Base-by-base conservation (phyloP, 2,329 filamentous ascomycete species). In the Coccinonectria pachysandricola region DNA sequence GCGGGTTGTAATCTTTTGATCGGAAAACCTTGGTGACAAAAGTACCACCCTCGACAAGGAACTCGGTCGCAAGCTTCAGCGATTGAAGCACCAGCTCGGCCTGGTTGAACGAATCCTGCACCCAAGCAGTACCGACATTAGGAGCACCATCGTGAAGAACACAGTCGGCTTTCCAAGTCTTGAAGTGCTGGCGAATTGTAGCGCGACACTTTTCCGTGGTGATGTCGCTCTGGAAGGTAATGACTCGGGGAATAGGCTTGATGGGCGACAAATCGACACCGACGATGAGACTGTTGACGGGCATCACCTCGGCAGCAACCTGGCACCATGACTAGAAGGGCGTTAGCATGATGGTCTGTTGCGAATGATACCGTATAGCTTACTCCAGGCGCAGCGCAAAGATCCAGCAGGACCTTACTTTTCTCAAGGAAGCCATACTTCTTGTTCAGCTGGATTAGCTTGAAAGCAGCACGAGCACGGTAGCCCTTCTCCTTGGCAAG, bases 401-500 rank as follows among this genome's bases (percentile, higher is more conserved):
- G 80, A 78, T 98, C 92, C 54, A 98, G 68, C 35, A 95, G 65
- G 47, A 96, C 91, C 65, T 84, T 93, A 60, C 85, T 92, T 67
- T 92, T 88, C 58, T 96, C 86, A 44, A 98, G 66, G 59, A 98
- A 98, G 43, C 85, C 83, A 79, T 93, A 98, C 56, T 95, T 96
- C 62, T 96, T 95, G 65, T 98, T 98, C 47, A 98, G 65, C 57
- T 98, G 88, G 43, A 98, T 88, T 45, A 98, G 64, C 64, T 98
- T 98, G 71, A 96, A 96, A 30, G 91, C 87, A 45, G 91, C 87
- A 70, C 91, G 75, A 36, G 91, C 88, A 49, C 91, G 72, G 54
- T 95, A 98, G 37, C 91, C 91, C 59, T 95, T 96, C 57, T 98
- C 91, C 60, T 98, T 98, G 36, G 91, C 91, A 48, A 96, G 77